Base-by-base conservation (phyloP, 2,329 filamentous ascomycete species). In the Phialophora expanda region DNA sequence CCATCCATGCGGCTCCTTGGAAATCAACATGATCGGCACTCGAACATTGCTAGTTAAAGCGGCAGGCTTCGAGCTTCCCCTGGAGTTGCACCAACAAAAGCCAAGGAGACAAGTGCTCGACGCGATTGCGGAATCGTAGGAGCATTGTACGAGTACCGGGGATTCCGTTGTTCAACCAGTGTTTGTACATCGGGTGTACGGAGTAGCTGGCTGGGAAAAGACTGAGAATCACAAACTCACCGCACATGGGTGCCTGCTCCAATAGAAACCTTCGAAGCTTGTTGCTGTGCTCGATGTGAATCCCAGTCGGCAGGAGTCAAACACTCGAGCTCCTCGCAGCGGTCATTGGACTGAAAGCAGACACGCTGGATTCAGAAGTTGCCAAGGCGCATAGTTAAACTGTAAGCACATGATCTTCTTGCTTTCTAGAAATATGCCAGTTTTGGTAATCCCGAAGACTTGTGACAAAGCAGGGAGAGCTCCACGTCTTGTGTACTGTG, bases 401-500 rank as follows among this genome's bases (percentile, higher is more conserved):
- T 28, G 24, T 48, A 59, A 50, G 44, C n/a, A 28, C n/a, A 11
- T 4, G 11, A n/a, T 22, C 46, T 14, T 17, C 11, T 11, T 26
- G 12, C 11, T 38, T 60, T 60, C 57, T 53, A 28, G 46, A 60
- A 60, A 8, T 24, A 34, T 53, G 32, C 57, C 48, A 34, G n/a
- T 30, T 53, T 24, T 26, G 28, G 46, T 2, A 60, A 30, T 34
- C 34, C n/a, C 46, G 34, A 59, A 22, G 9, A 53, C 30, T 24
- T 20, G 22, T 20, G 30, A 53, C 22, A 28, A 28, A 12, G 22
- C 4, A 17, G 28, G 11, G 24, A 32, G 5, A 28, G 26, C 41
- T 32, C 26, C 14, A 9, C 8, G 2, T 38, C 24, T 20, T 30
- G 51, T 12, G 51, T 30, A 20, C 7, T 4, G 28, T n/a, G 14